A percentile compares a stretch with the other conserved stretches of the same genome.
Evolutionary conservation across 1,139 yeast species (phyloP).

Genomic region (Yarrowia galli): DNA sequence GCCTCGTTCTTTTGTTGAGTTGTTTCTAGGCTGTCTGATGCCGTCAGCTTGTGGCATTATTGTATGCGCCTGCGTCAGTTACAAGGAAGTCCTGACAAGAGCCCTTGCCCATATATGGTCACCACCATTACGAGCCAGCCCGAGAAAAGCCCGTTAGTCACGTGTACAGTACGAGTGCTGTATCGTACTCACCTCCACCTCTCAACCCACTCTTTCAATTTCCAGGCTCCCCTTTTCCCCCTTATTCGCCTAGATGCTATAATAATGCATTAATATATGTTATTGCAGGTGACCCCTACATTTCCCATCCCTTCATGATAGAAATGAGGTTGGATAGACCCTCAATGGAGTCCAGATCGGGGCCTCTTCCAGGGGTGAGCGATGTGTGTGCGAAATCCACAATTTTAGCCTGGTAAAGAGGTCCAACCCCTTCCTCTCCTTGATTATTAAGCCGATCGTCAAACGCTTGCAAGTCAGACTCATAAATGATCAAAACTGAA

Average conservation of each 20-base stretch:
- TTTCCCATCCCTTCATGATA: slow-evolving; percentile 18
- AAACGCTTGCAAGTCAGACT: slow-evolving; percentile 60
- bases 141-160: too few relatives aligned
- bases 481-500: slow-evolving; percentile 76
- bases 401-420: slow-evolving; percentile 63
- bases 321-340: slow-evolving; percentile 35
- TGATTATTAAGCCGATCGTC: slow-evolving; percentile 47
- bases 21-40: too few relatives aligned
- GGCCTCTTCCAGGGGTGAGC: slow-evolving; percentile 67
- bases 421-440: slow-evolving; percentile 44
- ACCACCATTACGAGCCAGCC: too few relatives aligned
- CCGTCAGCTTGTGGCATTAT: too few relatives aligned
- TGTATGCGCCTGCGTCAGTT: too few relatives aligned
- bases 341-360: slow-evolving; percentile 53
- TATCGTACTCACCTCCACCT: not conserved
- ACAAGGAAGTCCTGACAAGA: too few relatives aligned
- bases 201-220: too few relatives aligned
- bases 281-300: not conserved
- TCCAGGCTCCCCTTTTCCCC: not conserved
- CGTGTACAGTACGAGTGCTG: not conserved
- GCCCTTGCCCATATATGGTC: too few relatives aligned
- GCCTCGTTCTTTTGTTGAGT: too few relatives aligned
- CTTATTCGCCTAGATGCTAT: not conserved
- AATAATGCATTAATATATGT: slow-evolving; percentile 8
- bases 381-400: slow-evolving; percentile 93